These are phyloP conservation scores for Phytophthora ohioensis DNA, from an alignment of 352 stramenopile genomes.

Conservation along the genomic window DNA sequence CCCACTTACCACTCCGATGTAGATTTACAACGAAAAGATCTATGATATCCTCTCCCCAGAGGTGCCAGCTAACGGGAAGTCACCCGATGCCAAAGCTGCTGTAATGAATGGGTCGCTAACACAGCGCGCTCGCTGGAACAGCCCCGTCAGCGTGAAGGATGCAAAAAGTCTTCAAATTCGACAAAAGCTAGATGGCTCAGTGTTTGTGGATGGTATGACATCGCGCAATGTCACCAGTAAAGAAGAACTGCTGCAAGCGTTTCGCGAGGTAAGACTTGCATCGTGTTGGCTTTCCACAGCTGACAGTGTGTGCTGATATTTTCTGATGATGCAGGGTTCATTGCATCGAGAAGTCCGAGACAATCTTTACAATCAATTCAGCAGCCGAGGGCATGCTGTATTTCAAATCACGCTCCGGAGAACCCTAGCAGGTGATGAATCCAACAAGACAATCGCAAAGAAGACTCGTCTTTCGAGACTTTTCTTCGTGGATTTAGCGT, in stretches of 20 bases:
- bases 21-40: constrained; percentile 88
- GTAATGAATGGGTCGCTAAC: constrained; percentile 24
- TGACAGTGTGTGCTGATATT: background rate
- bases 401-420: constrained; percentile 75
- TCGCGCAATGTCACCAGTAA: constrained; percentile 54
- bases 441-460: constrained; percentile 14
- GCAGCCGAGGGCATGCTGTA: constrained; percentile 72
- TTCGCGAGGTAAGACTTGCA: constrained; percentile 53
- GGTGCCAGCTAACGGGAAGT: constrained; percentile 10
- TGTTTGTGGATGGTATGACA: constrained; percentile 79
- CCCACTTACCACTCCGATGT: background rate
- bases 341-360: constrained; percentile 74
- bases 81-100: constrained; percentile 20
- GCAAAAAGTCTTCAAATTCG: constrained; percentile 60
- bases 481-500: constrained; percentile 84
- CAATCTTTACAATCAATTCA: constrained; percentile 81
- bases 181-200: constrained; percentile 69
- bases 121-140: constrained; percentile 67
- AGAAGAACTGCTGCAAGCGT: constrained; percentile 64
- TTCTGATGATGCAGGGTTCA: constrained; percentile 49
- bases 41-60: constrained; percentile 71
- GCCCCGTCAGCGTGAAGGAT: constrained; percentile 53
- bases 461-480: constrained; percentile 62
- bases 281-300: background rate
- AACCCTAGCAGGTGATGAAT: constrained; percentile 27